Evolutionary conservation across 139 green algal species (phyloP).

Genomic region (Ostreobium quekettii): DNA sequence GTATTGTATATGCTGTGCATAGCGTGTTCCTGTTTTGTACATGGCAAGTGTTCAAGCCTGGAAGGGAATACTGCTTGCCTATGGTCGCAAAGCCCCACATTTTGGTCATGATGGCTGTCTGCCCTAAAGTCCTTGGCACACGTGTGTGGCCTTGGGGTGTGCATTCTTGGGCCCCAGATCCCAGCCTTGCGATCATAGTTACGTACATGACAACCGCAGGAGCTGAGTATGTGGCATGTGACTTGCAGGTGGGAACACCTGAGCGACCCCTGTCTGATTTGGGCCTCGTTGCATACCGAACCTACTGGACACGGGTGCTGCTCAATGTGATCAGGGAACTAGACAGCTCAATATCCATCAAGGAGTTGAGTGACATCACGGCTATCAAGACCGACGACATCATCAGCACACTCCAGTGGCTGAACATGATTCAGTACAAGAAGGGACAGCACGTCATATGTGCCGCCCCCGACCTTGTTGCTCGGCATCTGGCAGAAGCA

Average conservation of each 20-base stretch:
- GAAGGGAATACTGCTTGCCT: too few relatives aligned
- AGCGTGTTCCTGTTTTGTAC: too few relatives aligned
- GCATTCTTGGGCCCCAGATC: too few relatives aligned
- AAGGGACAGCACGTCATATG: conserved; percentile 73
- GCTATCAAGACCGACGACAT: conserved; percentile 97
- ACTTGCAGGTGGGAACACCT: conserved; percentile 77
- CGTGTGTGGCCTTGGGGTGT: too few relatives aligned
- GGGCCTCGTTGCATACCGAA: conserved; percentile 85
- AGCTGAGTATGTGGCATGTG: not conserved
- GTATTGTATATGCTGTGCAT: too few relatives aligned
- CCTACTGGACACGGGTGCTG: conserved; percentile 93
- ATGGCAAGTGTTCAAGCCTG: too few relatives aligned
- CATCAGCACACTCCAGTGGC: conserved; percentile 78
- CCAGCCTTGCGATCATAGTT: too few relatives aligned
- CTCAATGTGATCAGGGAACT: conserved; percentile 72
- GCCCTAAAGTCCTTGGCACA: too few relatives aligned
- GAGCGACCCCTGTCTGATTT: conserved; percentile 96
- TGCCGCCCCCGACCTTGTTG: conserved; percentile 48
- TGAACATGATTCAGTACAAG: conserved; percentile 82
- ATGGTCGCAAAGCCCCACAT: too few relatives aligned
- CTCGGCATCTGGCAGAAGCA: conserved; percentile 18
- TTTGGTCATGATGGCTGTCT: too few relatives aligned
- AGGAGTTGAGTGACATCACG: conserved; percentile 87
- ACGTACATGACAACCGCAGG: too few relatives aligned
- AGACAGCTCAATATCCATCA: conserved; percentile 69